Base-by-base conservation (phyloP, 345 rosid species). In the Populus pruinosa region DNA sequence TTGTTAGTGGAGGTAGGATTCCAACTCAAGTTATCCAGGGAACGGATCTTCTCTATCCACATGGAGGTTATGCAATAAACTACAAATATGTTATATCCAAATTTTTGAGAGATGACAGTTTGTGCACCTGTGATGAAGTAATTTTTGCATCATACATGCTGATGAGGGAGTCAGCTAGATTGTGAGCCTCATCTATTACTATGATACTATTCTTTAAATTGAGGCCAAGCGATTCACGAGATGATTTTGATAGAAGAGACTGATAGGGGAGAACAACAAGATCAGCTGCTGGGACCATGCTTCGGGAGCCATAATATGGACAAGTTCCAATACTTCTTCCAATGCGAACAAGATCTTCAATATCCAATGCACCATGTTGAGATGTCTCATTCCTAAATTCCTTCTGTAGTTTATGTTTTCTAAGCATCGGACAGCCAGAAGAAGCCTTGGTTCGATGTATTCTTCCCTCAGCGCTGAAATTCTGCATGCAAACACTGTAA, bases 101-200 rank as follows among this genome's bases (percentile, higher is more conserved):
- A n/a, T 11, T 29, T n/a, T 18, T 33, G 49, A 29, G n/a, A 75
- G 70, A 29, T 78, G 71, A 64, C 39, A 61, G 53, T 43, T 43
- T 64, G 43, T 70, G 55, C 77, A 95, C 99, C 96, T 93, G 97
- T 49, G 86, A 79, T 76, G 76, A 39, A 66, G 97, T 89, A 71
- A 95, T 80, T 84, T 84, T 95, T 5, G 97, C 89, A 78, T 91
- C 94, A 73, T 93, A 89, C 94, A 95, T 93, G 86, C 88, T 90
- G 82, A 88, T 89, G 72, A 95, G 93, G 53, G 99, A 90, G 84
- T 95, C 99, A 73, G 99, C 99, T 71, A 95, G 87, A 84, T 95
- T 95, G 85, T 95, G 98, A 77, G 98, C 99, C 88, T 95, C 99
- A 44, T 93, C 99, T 77, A 95, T 91, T 72, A 95, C 91, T 74